These are phyloP conservation scores for Sungouiozyma intestinalis DNA, from an alignment of 805 yeast genomes.

Conservation along the genomic window DNA sequence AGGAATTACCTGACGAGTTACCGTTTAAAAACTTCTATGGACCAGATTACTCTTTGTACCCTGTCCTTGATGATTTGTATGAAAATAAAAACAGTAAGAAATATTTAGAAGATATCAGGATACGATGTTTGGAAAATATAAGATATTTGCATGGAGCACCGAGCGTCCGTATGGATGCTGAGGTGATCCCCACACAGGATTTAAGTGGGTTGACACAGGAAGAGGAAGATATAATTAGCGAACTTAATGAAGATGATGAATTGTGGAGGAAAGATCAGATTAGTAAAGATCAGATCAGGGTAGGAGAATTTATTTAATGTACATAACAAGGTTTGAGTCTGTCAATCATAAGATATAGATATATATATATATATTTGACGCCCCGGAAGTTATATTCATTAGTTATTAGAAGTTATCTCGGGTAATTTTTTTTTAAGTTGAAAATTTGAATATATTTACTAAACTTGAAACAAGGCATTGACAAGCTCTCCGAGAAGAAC, in stretches of 20 bases:
- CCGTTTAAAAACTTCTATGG: constrained; percentile 80
- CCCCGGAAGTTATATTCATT: too few relatives aligned
- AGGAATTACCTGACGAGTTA: constrained; percentile 60
- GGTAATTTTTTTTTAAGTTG: too few relatives aligned
- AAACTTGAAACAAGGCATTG: too few relatives aligned
- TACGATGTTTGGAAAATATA: constrained; percentile 69
- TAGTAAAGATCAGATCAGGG: constrained; percentile 31
- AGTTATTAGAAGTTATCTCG: too few relatives aligned
- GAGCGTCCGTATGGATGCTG: constrained; percentile 77
- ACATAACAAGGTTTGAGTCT: too few relatives aligned
- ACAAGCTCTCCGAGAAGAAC: too few relatives aligned
- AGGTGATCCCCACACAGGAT: constrained; percentile 61
- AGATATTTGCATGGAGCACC: constrained; percentile 85
- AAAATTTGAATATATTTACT: neutral
- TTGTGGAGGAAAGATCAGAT: constrained; percentile 28
- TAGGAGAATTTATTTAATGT: constrained; percentile 23
- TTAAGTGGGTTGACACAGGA: constrained; percentile 35
- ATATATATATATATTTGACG: too few relatives aligned
- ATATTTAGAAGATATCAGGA: constrained; percentile 69
- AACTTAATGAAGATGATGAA: constrained; percentile 28
- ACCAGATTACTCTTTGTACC: constrained; percentile 86
- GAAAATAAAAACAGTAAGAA: constrained; percentile 81
- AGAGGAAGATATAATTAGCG: constrained; percentile 31
- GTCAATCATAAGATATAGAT: too few relatives aligned
- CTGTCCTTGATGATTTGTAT: constrained; percentile 63